Evolutionary conservation across 495 filamentous ascomycete genomes (phyloP).

Genomic region (Tuber melanosporum): DNA sequence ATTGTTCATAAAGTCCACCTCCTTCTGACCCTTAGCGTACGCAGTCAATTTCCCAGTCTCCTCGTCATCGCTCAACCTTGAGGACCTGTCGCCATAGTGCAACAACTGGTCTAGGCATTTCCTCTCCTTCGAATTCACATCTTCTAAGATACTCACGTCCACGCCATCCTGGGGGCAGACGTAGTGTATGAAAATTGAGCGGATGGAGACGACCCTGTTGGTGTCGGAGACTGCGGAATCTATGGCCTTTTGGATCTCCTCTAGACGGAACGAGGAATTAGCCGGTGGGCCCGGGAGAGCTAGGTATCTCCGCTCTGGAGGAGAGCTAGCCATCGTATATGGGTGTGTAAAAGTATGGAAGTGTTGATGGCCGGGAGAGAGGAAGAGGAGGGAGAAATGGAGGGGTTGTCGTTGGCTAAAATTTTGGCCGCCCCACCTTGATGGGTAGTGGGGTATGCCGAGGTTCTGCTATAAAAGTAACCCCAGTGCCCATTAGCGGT

Average conservation of each 20-base stretch:
- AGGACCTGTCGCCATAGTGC: slow-evolving; percentile 51
- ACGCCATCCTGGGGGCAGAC: slow-evolving; percentile 46
- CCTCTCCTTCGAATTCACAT: slow-evolving; percentile 43
- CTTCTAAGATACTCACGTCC: slow-evolving; percentile 40
- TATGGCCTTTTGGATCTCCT: slow-evolving; percentile 43
- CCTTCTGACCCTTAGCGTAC: slow-evolving; percentile 43
- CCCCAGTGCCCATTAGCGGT: too few relatives aligned
- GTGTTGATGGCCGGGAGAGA: neutral
- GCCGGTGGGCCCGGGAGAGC: slow-evolving; percentile 52
- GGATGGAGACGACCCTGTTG: slow-evolving; percentile 53
- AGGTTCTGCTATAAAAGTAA: too few relatives aligned
- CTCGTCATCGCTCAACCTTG: slow-evolving; percentile 44
- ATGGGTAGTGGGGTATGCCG: neutral
- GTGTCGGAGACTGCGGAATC: slow-evolving; percentile 45
- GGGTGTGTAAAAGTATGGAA: neutral
- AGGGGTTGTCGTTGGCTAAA: neutral
- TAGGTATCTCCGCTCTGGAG: slow-evolving; percentile 41
- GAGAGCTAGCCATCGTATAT: slow-evolving; percentile 23
- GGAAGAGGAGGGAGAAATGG: neutral
- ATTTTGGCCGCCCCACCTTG: neutral
- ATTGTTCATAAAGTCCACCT: neutral
- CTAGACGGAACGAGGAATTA: slow-evolving; percentile 52
- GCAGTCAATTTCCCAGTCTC: slow-evolving; percentile 44
- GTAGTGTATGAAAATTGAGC: slow-evolving; percentile 62
- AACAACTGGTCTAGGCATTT: slow-evolving; percentile 56